Evolutionary conservation across 2,329 filamentous ascomycete species (phyloP).

Genomic region (Leptodontidium sp.): DNA sequence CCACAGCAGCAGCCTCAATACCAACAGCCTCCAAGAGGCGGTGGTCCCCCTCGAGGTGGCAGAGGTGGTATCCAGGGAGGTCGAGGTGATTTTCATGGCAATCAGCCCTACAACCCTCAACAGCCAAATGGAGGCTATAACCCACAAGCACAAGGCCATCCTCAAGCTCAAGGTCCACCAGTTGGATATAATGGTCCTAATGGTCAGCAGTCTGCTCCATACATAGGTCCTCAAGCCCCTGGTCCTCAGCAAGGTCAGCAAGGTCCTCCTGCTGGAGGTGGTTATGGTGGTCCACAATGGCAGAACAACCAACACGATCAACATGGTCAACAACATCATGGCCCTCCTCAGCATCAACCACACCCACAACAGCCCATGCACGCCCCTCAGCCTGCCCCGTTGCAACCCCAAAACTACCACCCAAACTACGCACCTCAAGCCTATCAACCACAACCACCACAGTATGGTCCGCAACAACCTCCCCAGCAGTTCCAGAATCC

Average conservation of each 20-base stretch:
- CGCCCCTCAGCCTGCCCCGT: constrained; percentile 50
- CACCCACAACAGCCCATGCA: constrained; percentile 43
- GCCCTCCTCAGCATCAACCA: constrained; percentile 36
- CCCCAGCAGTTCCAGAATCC: constrained; percentile 43
- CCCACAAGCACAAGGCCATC: constrained; percentile 35
- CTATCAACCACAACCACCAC: constrained; percentile 56
- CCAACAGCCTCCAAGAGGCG: constrained; percentile 43
- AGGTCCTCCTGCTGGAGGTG: constrained; percentile 30
- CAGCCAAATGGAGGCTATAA: constrained; percentile 42
- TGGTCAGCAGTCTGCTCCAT: constrained; percentile 43
- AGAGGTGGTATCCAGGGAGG: constrained; percentile 44
- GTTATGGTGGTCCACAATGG: constrained; percentile 43
- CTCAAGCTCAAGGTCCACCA: constrained; percentile 39
- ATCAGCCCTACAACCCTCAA: constrained; percentile 40
- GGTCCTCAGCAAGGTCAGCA: constrained; percentile 37
- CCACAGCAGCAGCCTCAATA: constrained; percentile 40
- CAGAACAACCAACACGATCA: constrained; percentile 40
- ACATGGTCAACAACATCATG: constrained; percentile 39
- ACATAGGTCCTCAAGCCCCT: constrained; percentile 47
- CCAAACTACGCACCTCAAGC: constrained; percentile 65
- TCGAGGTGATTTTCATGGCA: constrained; percentile 43
- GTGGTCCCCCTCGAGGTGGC: constrained; percentile 44
- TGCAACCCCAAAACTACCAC: constrained; percentile 64
- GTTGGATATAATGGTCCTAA: constrained; percentile 41
- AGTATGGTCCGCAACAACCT: constrained; percentile 49